phyloP scores from a whole-genome alignment of 1,284 basidiomycete genomes.

The Irpex rosettiformis region DNA sequence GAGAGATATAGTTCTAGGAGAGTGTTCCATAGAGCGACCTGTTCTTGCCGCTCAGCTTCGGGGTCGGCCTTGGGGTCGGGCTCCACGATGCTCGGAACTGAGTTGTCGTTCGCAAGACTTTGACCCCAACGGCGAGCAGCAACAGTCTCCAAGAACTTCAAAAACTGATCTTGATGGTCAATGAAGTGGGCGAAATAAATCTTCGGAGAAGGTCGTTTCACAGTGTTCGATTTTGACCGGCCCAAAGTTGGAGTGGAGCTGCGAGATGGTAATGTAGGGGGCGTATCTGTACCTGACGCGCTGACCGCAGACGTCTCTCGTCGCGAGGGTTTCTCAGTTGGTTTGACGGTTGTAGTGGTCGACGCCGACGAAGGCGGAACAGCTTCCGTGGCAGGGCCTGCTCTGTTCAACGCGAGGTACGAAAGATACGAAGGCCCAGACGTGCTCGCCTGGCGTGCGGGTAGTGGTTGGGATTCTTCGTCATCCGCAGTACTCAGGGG shows the following conservation, averaged over 20 bases:
- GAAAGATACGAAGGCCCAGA: constrained; percentile 68
- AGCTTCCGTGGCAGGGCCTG: constrained; percentile 28
- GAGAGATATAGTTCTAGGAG: constrained; percentile 91
- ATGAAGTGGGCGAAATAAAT: constrained; percentile 95
- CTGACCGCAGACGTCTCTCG: constrained; percentile 34
- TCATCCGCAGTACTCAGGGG: constrained; percentile 36
- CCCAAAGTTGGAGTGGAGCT: constrained; percentile 26
- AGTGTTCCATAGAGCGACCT: constrained; percentile 93
- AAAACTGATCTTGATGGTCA: constrained; percentile 82
- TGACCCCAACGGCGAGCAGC: constrained; percentile 82
- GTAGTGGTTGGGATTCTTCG: constrained; percentile 36
- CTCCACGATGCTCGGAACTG: constrained; percentile 14
- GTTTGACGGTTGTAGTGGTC: constrained; percentile 46
- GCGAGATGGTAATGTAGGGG: constrained; percentile 29
- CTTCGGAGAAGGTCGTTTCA: constrained; percentile 73
- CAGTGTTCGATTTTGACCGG: constrained; percentile 16
- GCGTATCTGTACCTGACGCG: constrained; percentile 25
- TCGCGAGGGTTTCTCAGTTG: constrained; percentile 35
- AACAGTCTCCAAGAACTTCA: constrained; percentile 87
- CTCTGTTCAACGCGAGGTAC: constrained; percentile 72
- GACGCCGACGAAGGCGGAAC: constrained; percentile 41
- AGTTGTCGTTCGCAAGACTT: constrained; percentile 42
- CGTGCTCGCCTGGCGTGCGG: constrained; percentile 26
- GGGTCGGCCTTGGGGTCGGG: constrained; percentile 38
- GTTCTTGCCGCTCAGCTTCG: constrained; percentile 63